Evolutionary conservation across 805 yeast species (phyloP), one percentile per base, ranked within the genome.

Genomic region (Lipomyces spencermartinsiae): DNA sequence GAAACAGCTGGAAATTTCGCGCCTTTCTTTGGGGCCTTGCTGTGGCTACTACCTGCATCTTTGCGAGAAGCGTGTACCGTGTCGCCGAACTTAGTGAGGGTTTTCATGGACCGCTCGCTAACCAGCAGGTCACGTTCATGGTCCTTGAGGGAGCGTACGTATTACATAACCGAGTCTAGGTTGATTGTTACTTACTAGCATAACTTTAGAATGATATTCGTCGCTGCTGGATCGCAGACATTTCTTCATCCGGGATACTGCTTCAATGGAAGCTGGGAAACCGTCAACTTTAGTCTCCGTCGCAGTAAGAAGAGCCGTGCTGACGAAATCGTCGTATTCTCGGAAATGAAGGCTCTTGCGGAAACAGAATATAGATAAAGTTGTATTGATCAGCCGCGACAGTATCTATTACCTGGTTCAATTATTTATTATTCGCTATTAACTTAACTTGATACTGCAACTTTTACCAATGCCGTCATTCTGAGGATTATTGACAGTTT

Each of bases 51-150:
- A 16, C n/a, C 46, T 31, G 39, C 46, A 57, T 57, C 46, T 35
- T 57, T 19, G 29, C n/a, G 14, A 29, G 59, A 10, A 31, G 46
- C 3, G 59, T 35, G 5, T 57, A 34, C 59, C 59, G 59, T 8
- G 37, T 57, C 29, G 59, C 59, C 6, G 59, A 57, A 31, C 59
- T 57, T 4, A 29, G 46, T n/a, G 49, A 57, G 16, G 59, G 59
- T 9, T 57, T 57, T 16, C 14, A 14, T 10, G 59, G 59, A 33
- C 12, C 39, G 16, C 39, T 57, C 16, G 59, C 59, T 8, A 57
- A 57, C 46, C 46, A 57, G n/a, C n/a, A 57, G 59, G 59, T 57
- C 25, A 31, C 59, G 25, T 57, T 57, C 19, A 57, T 57, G 59
- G 14, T 57, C 59, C 46, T 57, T 14, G 59, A 57, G 46, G 59